A percentile compares a stretch with the other conserved stretches of the same genome.
These are phyloP conservation scores for Symbiodinium natans DNA, from an alignment of 73 alveolate genomes.

Conservation along the genomic window DNA sequence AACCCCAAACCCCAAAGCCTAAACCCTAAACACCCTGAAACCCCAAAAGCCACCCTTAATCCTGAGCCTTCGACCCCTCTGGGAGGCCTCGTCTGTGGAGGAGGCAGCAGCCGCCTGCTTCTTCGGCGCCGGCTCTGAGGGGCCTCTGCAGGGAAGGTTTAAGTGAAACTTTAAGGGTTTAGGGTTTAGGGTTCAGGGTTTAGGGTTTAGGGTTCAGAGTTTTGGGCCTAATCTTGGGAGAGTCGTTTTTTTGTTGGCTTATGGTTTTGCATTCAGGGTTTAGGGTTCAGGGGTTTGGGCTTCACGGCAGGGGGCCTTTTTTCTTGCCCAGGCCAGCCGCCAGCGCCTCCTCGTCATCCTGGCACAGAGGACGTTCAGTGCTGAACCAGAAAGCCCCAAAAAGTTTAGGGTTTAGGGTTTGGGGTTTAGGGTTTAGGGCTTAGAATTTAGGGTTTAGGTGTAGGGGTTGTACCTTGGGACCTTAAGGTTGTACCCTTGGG, in stretches of 20 bases:
- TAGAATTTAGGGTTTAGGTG: too few species aligned
- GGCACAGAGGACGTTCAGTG: background rate
- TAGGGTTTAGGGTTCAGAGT: background rate
- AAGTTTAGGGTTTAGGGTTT: too few species aligned
- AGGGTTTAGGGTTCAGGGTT: background rate
- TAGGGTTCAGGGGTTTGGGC: background rate
- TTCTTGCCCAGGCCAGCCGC: conserved; percentile 60
- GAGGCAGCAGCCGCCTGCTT: conserved; percentile 42
- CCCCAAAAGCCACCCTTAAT: too few species aligned
- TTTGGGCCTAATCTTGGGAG: too few species aligned
- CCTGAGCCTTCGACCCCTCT: too few species aligned
- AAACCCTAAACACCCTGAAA: background rate
- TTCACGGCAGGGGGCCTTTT: background rate
- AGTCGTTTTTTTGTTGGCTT: too few species aligned
- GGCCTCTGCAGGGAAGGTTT: background rate
- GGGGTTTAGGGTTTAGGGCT: too few species aligned
- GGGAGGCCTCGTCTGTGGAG: background rate
- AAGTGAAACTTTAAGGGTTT: background rate
- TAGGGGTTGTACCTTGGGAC: too few species aligned
- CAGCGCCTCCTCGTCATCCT: conserved; percentile 52
- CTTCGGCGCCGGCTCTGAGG: conserved; percentile 73
- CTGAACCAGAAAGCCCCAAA: too few species aligned
- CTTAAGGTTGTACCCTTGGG: too few species aligned
- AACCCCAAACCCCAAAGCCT: background rate
- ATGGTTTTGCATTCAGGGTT: too few species aligned